These are phyloP conservation scores for Aspergillus japonicus DNA, from an alignment of 2,329 filamentous ascomycete species.

Conservation along the genomic window DNA sequence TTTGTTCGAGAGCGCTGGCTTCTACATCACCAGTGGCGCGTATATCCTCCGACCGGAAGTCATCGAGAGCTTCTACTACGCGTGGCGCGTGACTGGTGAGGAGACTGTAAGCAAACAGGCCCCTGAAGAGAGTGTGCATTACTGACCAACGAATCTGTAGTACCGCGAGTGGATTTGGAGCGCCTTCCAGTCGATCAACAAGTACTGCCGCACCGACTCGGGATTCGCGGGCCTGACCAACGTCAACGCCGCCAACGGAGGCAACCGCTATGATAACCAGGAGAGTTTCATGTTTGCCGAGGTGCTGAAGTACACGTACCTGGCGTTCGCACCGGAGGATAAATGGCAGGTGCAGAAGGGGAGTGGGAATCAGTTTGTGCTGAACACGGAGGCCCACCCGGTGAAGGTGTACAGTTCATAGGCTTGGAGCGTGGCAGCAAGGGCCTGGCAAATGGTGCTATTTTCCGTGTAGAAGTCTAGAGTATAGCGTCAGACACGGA, in stretches of 20 bases:
- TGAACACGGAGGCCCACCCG: conserved; percentile 66
- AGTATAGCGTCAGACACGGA: background rate
- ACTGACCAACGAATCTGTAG: conserved; percentile 23
- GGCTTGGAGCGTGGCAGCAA: background rate
- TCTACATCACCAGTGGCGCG: conserved; percentile 61
- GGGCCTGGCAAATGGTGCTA: background rate
- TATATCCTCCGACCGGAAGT: conserved; percentile 80
- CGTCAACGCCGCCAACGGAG: conserved; percentile 64
- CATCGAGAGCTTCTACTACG: conserved; percentile 82
- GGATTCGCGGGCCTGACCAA: conserved; percentile 67
- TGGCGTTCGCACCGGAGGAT: conserved; percentile 65
- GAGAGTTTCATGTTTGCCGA: conserved; percentile 89
- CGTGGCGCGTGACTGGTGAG: conserved; percentile 75
- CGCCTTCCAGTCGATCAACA: conserved; percentile 68
- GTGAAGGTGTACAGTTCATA: conserved; percentile 12
- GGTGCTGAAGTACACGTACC: conserved; percentile 78
- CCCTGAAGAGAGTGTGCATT: no score
- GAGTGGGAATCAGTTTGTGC: conserved; percentile 57
- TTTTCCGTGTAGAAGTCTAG: background rate
- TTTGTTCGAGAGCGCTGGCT: conserved; percentile 68
- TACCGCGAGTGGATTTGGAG: conserved; percentile 86
- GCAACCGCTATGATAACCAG: conserved; percentile 66
- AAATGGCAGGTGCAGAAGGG: conserved; percentile 56
- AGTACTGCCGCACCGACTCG: conserved; percentile 60
- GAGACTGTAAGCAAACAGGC: conserved; percentile 43